Evolutionary conservation across 768 basidiomycete genomes (phyloP), one percentile per base, ranked within the genome.

Genomic region (Megacollybia marginata): DNA sequence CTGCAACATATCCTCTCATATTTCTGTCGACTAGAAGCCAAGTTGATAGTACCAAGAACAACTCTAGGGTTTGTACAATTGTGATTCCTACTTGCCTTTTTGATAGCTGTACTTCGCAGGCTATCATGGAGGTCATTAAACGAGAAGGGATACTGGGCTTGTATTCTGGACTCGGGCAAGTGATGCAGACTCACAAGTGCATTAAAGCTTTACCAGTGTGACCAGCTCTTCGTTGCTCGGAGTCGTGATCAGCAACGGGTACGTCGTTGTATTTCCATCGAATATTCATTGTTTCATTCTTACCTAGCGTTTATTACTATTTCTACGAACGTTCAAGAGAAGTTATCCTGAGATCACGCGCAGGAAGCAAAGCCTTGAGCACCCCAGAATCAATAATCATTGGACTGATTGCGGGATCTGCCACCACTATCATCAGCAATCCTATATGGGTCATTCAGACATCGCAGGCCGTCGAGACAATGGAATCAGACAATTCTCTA

Each of bases 361-460:
- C 58, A 47, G 80, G 79, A 19, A 71, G 73, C 51, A 89, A 90
- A 63, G 85, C 82, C 0, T 73, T 97, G 32, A 84, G 71, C 44
- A 91, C 92, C 2, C 57, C 79, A n/a, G 94, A 98, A 68, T 91
- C 92, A 18, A 92, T 98, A 61, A 61, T 95, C 12, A 85, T 88
- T 9, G 89, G 91, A 0, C 66, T 95, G 35, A 80, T 97, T 50
- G 94, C 94, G 51, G 92, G 93, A 82, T 55, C 60, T 64, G 11
- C 23, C 42, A 47, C 6, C 48, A 34, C 28, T 18, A 23, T 42
- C 28, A 18, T 50, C 54, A 75, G 90, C 54, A 97, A 98, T 66
- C 95, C 95, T 2, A 86, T 98, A 52, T 99, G 96, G 96, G 92
- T 96, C 44, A 75, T 98, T 18, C 93, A 98, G 63, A 92, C 92